phyloP scores from a whole-genome alignment of 768 basidiomycete species.

The Tylopilus balloui region DNA sequence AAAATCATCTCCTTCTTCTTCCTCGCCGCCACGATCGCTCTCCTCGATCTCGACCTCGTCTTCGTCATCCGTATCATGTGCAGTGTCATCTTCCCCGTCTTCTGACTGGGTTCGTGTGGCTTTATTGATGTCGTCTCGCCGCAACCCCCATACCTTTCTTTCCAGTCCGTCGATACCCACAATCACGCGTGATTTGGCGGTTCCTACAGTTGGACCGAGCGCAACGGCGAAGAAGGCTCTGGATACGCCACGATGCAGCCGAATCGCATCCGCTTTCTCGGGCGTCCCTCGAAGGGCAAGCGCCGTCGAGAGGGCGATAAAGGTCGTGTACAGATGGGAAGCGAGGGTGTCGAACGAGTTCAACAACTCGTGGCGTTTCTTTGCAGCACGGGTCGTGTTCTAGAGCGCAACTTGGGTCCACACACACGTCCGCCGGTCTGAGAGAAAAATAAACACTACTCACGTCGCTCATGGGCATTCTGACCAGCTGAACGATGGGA shows the following conservation, averaged over 20 bases:
- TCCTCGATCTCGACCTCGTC: conserved; percentile 9
- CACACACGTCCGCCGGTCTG: rapidly evolving
- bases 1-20: conserved; percentile 2
- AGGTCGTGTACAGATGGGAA: conserved; percentile 73
- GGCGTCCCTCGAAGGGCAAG: conserved; percentile 38
- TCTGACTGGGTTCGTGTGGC: conserved; percentile 27
- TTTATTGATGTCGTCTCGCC: conserved; percentile 7
- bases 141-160: conserved; percentile 33
- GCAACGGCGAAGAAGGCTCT: conserved; percentile 57
- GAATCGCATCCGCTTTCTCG: background rate
- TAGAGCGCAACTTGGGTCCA: conserved; percentile 16
- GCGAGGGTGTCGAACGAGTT: conserved; percentile 64
- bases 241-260: conserved; percentile 2
- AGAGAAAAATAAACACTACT: conserved; percentile 10
- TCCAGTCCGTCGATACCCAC: conserved; percentile 64
- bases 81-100: background rate
- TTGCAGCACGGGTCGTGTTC: conserved; percentile 47
- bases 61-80: conserved; percentile 2
- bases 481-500: conserved; percentile 60
- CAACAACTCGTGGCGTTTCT: conserved; percentile 58
- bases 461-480: conserved; percentile 48
- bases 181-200: conserved; percentile 58
- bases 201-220: conserved; percentile 60
- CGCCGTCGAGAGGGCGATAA: conserved; percentile 66
- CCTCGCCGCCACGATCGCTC: conserved; percentile 6